Evolutionary conservation across 2,329 filamentous ascomycete species (phyloP).

Genomic region (Fusarium camptoceras): DNA sequence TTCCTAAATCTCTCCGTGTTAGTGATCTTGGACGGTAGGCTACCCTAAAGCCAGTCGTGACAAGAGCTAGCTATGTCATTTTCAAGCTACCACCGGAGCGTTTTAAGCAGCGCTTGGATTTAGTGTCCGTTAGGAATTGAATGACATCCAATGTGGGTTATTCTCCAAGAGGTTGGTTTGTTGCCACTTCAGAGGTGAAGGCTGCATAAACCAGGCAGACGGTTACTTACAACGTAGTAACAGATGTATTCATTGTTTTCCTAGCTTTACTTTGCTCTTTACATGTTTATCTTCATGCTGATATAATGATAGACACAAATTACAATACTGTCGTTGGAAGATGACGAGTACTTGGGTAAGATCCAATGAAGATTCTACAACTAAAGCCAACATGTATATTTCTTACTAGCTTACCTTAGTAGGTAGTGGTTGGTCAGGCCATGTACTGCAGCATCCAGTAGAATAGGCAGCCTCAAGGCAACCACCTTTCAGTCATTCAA

Average conservation of each 20-base stretch:
- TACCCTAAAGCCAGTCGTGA: neutral
- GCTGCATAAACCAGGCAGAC: neutral
- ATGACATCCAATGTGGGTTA: neutral
- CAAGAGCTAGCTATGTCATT: neutral
- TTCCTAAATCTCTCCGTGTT: neutral
- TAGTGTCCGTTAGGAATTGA: neutral
- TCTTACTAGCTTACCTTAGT: neutral
- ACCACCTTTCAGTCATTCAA: constrained; percentile 14
- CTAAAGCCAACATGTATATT: neutral
- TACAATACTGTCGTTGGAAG: neutral
- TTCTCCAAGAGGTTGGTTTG: neutral
- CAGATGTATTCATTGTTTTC: neutral
- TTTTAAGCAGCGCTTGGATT: neutral
- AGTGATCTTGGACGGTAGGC: neutral
- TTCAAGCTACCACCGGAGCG: neutral
- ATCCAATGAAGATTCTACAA: neutral
- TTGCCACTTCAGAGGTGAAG: neutral
- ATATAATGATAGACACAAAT: neutral
- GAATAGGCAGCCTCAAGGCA: constrained; percentile 36
- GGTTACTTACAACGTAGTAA: neutral
- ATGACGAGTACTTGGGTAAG: neutral
- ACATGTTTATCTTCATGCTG: neutral
- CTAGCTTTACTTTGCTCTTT: neutral
- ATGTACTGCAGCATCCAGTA: neutral
- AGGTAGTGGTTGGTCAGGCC: neutral